Conservation (phyloP, 2,329 filamentous ascomycete species). For the Neoascochyta sp. region DNA sequence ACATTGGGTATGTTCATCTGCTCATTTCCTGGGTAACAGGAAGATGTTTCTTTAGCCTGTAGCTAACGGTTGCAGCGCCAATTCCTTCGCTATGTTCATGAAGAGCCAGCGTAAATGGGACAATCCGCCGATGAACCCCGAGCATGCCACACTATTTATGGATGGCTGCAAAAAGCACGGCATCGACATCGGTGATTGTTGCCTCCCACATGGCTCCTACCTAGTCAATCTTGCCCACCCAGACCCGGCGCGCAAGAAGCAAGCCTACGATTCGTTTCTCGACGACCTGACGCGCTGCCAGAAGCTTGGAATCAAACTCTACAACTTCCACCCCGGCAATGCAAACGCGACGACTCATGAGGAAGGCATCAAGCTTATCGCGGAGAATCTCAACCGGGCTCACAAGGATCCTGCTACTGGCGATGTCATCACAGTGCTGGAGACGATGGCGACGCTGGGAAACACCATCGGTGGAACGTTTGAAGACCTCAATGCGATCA, state of each 20-base stretch:
- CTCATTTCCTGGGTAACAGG: not conserved
- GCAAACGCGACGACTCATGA: constrained; percentile 62
- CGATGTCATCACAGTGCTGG: constrained; percentile 76
- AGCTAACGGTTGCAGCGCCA: constrained; percentile 56
- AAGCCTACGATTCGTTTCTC: constrained; percentile 81
- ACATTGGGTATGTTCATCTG: constrained; percentile 59
- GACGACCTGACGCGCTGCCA: constrained; percentile 88
- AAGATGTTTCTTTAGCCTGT: too few relatives aligned
- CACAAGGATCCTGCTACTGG: constrained; percentile 65
- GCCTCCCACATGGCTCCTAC: constrained; percentile 92
- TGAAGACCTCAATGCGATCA: constrained; percentile 81
- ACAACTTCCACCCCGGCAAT: constrained; percentile 96
- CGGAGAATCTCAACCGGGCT: constrained; percentile 74
- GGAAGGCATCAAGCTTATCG: constrained; percentile 74
- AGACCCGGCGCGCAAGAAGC: constrained; percentile 72
- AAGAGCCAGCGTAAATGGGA: constrained; percentile 96
- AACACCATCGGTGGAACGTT: constrained; percentile 84
- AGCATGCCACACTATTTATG: constrained; percentile 67
- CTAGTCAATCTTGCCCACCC: constrained; percentile 91
- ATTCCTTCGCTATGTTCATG: constrained; percentile 90
- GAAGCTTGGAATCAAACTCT: constrained; percentile 78
- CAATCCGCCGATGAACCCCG: constrained; percentile 69
- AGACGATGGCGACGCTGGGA: constrained; percentile 88
- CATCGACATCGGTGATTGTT: constrained; percentile 69
- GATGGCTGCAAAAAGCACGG: constrained; percentile 62